phyloP scores from a whole-genome alignment of 306 rosid species.

The Acacia acuminata region DNA sequence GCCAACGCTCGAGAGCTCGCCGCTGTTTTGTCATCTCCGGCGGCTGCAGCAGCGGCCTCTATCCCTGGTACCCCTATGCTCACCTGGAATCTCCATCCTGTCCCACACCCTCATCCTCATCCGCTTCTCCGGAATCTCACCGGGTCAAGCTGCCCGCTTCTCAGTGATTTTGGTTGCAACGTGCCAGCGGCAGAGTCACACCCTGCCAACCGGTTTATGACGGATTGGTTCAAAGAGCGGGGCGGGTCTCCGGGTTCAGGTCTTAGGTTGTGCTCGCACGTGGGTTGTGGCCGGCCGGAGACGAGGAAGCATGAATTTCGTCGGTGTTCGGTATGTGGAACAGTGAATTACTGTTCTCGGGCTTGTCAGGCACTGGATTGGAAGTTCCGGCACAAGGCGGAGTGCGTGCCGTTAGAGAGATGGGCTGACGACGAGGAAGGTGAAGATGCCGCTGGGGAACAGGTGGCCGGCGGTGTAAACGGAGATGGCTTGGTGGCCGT shows the following conservation, averaged over 20 bases:
- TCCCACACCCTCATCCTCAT: conserved; percentile 44
- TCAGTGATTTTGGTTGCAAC: conserved; percentile 96
- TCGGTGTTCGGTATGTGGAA: conserved; percentile 91
- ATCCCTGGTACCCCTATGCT: conserved; percentile 32
- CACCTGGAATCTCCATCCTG: conserved; percentile 50
- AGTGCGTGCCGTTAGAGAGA: conserved; percentile 70
- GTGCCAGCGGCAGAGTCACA: conserved; percentile 84
- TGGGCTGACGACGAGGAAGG: conserved; percentile 72
- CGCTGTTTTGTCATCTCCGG: conserved; percentile 57
- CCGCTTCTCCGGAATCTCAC: conserved; percentile 48
- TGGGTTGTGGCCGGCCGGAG: conserved; percentile 88
- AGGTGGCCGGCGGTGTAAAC: conserved; percentile 36
- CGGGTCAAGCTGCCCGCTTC: conserved; percentile 62
- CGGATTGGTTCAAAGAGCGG: conserved; percentile 66
- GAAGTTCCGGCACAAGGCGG: conserved; percentile 86
- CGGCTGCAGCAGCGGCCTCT: conserved; percentile 29
- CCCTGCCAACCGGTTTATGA: conserved; percentile 67
- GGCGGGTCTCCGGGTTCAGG: conserved; percentile 52
- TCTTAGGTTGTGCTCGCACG: conserved; percentile 78
- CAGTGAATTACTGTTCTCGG: conserved; percentile 92
- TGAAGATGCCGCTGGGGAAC: conserved; percentile 35
- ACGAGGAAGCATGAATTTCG: conserved; percentile 88
- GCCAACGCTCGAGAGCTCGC: conserved; percentile 95
- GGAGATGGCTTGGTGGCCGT: conserved; percentile 32
- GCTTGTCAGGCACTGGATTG: conserved; percentile 99